These are phyloP conservation scores for Arthroderma sp. DNA, from an alignment of 2,329 filamentous ascomycete species.

Conservation along the genomic window DNA sequence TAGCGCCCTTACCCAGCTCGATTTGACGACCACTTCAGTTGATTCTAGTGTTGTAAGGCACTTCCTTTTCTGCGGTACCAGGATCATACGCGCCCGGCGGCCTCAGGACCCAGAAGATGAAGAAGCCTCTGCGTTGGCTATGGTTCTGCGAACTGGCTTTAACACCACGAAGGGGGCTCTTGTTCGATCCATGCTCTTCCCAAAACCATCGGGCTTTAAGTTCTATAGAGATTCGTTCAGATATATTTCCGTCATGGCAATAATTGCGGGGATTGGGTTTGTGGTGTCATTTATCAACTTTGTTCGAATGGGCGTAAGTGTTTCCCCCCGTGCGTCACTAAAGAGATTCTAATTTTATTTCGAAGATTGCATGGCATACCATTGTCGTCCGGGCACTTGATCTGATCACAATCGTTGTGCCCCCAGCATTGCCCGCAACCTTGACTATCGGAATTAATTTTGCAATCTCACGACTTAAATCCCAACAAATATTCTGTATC, in stretches of 20 bases:
- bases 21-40: constrained; percentile 68
- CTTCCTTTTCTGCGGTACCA: constrained; percentile 89
- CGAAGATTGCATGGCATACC: constrained; percentile 63
- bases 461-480: constrained; percentile 70
- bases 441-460: constrained; percentile 96
- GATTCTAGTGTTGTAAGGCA: constrained; percentile 73
- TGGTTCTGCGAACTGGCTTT: constrained; percentile 89
- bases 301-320: constrained; percentile 52
- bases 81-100: constrained; percentile 77
- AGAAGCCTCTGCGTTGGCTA: constrained; percentile 78
- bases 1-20: constrained; percentile 60
- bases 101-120: constrained; percentile 77
- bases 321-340: neutral
- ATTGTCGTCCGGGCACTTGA: constrained; percentile 88
- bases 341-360: constrained; percentile 12
- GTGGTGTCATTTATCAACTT: constrained; percentile 89
- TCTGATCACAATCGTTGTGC: constrained; percentile 93
- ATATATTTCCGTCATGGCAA: constrained; percentile 93
- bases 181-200: constrained; percentile 95
- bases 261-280: constrained; percentile 76
- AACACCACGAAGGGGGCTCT: constrained; percentile 94
- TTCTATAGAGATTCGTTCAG: constrained; percentile 97
- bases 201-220: constrained; percentile 95
- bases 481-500: constrained; percentile 91
- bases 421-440: constrained; percentile 84